Evolutionary conservation across 176 grass and related monocot species (phyloP).

Genomic region (Oryza brachyantha): DNA sequence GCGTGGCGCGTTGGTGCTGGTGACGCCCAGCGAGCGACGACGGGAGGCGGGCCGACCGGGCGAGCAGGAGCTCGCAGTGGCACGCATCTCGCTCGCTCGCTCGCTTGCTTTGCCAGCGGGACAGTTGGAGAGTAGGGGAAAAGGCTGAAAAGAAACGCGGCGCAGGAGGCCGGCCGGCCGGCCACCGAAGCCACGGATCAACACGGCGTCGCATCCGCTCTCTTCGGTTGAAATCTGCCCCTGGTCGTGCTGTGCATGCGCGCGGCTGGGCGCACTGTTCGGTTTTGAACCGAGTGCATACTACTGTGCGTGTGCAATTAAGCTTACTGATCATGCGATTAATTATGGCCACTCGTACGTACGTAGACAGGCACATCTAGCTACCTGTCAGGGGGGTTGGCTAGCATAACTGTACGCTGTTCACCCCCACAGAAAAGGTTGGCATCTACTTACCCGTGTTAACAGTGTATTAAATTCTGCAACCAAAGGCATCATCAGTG

Average conservation of each 20-base stretch:
- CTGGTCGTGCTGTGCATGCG: neutral
- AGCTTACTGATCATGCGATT: neutral
- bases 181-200: neutral
- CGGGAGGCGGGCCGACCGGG: neutral
- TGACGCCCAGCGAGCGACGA: neutral
- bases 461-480: neutral
- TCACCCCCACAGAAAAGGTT: neutral
- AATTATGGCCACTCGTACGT: neutral
- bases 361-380: neutral
- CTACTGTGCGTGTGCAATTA: neutral
- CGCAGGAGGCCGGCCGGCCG: neutral
- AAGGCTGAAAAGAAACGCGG: constrained; percentile 21
- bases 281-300: too few relatives aligned
- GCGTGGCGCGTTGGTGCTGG: neutral
- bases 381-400: neutral
- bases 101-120: neutral
- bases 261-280: neutral
- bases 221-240: neutral
- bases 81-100: neutral
- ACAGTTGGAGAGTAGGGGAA: constrained; percentile 3
- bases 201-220: neutral
- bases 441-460: neutral
- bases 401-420: neutral
- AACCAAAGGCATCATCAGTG: neutral
- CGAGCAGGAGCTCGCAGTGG: neutral